phyloP scores from a whole-genome alignment of 768 basidiomycete species.

The Krasilnikovozyma curviuscula region DNA sequence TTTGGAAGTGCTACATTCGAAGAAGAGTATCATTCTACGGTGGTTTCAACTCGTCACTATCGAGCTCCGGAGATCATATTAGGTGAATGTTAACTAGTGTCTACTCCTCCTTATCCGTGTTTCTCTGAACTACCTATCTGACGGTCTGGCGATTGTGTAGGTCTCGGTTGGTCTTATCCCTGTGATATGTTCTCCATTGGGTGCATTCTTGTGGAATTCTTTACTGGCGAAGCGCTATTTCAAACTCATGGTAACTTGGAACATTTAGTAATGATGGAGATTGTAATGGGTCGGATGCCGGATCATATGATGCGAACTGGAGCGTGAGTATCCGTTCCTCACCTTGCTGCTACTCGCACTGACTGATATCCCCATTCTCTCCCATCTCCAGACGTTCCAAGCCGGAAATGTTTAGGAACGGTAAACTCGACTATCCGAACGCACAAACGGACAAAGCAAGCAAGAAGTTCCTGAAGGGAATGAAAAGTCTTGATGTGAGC shows the following conservation, averaged over 20 bases:
- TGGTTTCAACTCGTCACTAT: slow-evolving; percentile 94
- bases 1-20: slow-evolving; percentile 98
- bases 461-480: slow-evolving; percentile 79
- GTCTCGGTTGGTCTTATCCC: slow-evolving; percentile 92
- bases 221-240: slow-evolving; percentile 92
- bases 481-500: slow-evolving; percentile 54
- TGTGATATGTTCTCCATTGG: slow-evolving; percentile 97
- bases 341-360: neutral
- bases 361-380: neutral
- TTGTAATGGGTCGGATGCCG: slow-evolving; percentile 97
- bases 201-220: slow-evolving; percentile 96
- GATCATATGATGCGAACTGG: slow-evolving; percentile 41
- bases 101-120: neutral
- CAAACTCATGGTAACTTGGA: slow-evolving; percentile 98
- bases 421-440: slow-evolving; percentile 78
- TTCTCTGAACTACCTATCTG: slow-evolving; percentile 5
- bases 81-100: slow-evolving; percentile 40
- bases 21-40: slow-evolving; percentile 92
- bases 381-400: slow-evolving; percentile 32
- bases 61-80: slow-evolving; percentile 98
- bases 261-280: slow-evolving; percentile 99
- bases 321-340: slow-evolving; percentile 14
- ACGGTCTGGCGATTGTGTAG: slow-evolving; percentile 29
- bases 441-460: slow-evolving; percentile 71
- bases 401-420: slow-evolving; percentile 80